Percentiles rank a stretch among this genome's conserved stretches.
Evolutionary conservation across 202 grass and related monocot species (phyloP).

Genomic region (Musa balbisiana): DNA sequence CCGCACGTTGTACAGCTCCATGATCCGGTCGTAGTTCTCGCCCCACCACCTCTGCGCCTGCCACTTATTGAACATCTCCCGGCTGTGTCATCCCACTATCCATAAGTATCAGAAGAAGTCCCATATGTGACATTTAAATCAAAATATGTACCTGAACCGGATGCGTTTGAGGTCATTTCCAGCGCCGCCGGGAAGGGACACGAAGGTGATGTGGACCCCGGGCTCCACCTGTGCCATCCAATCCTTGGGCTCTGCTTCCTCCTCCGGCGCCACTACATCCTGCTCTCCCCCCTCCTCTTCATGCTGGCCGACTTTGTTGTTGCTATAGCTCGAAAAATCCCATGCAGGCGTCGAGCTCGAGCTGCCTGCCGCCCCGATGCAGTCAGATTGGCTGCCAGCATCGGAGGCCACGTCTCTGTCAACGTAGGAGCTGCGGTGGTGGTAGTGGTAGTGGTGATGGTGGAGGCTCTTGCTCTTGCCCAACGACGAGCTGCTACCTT

Average conservation of each 20-base stretch:
- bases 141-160: constrained; percentile 37
- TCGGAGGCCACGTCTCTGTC: constrained; percentile 53
- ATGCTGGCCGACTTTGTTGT: too few relatives aligned
- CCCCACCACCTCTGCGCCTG: constrained; percentile 99
- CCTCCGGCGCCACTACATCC: constrained; percentile 29
- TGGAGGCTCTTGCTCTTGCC: constrained; percentile 43
- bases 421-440: constrained; percentile 37
- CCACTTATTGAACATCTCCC: constrained; percentile 99
- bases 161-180: constrained; percentile 66
- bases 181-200: constrained; percentile 56
- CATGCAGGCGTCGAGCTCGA: constrained; percentile 39
- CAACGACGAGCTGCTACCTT: constrained; percentile 46
- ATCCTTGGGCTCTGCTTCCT: constrained; percentile 32
- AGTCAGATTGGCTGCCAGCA: constrained; percentile 38
- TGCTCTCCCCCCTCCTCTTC: neutral
- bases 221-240: constrained; percentile 82
- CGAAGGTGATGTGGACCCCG: constrained; percentile 70
- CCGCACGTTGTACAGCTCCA: constrained; percentile 99
- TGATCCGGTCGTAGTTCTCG: constrained; percentile 95
- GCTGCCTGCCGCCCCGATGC: constrained; percentile 23
- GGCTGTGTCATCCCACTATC: constrained; percentile 24
- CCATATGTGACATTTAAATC: too few relatives aligned
- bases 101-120: too few relatives aligned
- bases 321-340: constrained; percentile 32
- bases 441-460: constrained; percentile 29